Evolutionary conservation across 1,284 basidiomycete genomes (phyloP).

Genomic region (Jaminaea rosea): DNA sequence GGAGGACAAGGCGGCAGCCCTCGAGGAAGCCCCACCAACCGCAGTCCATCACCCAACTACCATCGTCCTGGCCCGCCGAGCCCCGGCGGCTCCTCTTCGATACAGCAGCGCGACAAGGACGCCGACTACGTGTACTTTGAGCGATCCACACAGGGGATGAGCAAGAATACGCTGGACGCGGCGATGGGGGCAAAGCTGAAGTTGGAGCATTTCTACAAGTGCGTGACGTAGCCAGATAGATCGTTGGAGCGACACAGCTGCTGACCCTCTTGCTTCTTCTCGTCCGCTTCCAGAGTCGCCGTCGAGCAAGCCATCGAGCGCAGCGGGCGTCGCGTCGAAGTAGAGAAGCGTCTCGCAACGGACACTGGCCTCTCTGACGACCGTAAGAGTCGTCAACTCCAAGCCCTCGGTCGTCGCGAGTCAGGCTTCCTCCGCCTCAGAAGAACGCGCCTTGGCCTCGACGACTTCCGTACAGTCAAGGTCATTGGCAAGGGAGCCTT

Average conservation of each 20-base stretch:
- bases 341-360: conserved; percentile 68
- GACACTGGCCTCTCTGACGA: conserved; percentile 55
- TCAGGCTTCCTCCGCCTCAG: conserved; percentile 68
- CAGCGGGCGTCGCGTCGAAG: conserved; percentile 76
- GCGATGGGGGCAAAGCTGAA: conserved; percentile 93
- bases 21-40: conserved; percentile 2
- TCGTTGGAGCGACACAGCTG: too few species aligned
- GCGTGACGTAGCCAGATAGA: too few species aligned
- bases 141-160: conserved; percentile 71
- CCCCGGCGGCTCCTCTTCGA: background rate
- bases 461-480: conserved; percentile 93
- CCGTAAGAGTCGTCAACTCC: conserved; percentile 79
- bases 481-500: conserved; percentile 99
- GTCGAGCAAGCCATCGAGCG: conserved; percentile 84
- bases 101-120: conserved; percentile 47
- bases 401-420: conserved; percentile 82
- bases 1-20: conserved; percentile 3
- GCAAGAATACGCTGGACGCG: conserved; percentile 77
- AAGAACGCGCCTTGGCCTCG: conserved; percentile 81
- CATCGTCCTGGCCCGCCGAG: background rate
- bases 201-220: conserved; percentile 94
- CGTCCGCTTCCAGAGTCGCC: too few species aligned
- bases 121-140: conserved; percentile 91
- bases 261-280: too few species aligned
- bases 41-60: conserved; percentile 5